Conservation (phyloP, 2,329 filamentous ascomycete genomes). For the Meredithiella fracta region DNA sequence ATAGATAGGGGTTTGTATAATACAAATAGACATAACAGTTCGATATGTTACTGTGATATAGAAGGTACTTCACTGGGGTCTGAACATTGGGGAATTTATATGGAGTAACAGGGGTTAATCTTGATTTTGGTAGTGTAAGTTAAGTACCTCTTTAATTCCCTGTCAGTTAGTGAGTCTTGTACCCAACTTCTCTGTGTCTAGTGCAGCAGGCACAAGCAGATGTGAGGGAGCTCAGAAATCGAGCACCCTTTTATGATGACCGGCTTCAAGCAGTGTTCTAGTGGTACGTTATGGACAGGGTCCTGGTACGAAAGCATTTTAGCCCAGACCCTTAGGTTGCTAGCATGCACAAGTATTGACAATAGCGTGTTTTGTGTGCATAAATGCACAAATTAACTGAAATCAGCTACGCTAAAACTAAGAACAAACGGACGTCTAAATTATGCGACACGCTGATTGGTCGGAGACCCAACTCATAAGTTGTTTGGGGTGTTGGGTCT, state of each 20-base stretch:
- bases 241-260: not conserved
- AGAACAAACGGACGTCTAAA: not conserved
- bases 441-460: not conserved
- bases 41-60: not conserved
- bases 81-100: not conserved
- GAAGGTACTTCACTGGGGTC: not conserved
- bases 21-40: not conserved
- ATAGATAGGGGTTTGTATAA: not conserved
- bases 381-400: not conserved
- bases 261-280: not conserved
- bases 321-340: too few relatives aligned
- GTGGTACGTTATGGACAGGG: too few relatives aligned
- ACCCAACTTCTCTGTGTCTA: not conserved
- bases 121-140: not conserved
- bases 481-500: not conserved
- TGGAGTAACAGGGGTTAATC: conserved; percentile 3
- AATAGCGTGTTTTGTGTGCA: too few relatives aligned
- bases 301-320: too few relatives aligned
- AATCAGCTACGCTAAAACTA: not conserved
- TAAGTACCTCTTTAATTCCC: not conserved
- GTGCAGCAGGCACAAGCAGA: not conserved
- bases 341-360: too few relatives aligned
- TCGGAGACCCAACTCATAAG: not conserved
- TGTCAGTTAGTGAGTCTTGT: not conserved
- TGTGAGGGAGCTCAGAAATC: not conserved